These are phyloP conservation scores for Cyclotella cryptica DNA, from an alignment of 108 stramenopile species.

Conservation along the genomic window DNA sequence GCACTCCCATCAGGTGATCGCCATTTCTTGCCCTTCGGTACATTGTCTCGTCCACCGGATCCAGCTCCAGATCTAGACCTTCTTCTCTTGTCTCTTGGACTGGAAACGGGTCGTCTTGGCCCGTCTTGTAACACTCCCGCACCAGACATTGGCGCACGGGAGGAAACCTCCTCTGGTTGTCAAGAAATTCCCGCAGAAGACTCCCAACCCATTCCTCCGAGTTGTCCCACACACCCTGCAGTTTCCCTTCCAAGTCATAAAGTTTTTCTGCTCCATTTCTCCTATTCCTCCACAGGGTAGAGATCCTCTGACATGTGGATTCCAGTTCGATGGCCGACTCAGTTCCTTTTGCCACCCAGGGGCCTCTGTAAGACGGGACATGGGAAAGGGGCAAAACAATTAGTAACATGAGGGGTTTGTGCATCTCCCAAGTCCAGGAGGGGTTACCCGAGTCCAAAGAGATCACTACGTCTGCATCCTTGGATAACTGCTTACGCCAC, in stretches of 20 bases:
- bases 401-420: slow-evolving; percentile 20
- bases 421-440: slow-evolving; percentile 11
- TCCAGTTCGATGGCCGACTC: no score
- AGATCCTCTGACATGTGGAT: slow-evolving; percentile 14
- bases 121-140: slow-evolving; percentile 34
- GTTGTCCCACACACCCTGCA: slow-evolving; percentile 47
- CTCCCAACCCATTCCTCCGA: no score
- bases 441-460: not conserved
- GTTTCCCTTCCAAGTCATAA: slow-evolving; percentile 24
- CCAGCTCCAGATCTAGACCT: not conserved
- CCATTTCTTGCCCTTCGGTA: slow-evolving; percentile 5
- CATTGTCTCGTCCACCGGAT: not conserved
- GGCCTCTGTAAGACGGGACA: no score
- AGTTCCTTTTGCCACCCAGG: no score
- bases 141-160: no score
- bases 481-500: slow-evolving; percentile 6
- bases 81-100: no score
- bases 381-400: slow-evolving; percentile 54
- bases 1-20: no score
- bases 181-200: no score
- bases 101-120: not conserved
- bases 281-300: not conserved
- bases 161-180: no score
- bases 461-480: slow-evolving; percentile 30
- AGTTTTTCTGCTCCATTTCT: slow-evolving; percentile 54